Evolutionary conservation across 2,329 filamentous ascomycete genomes (phyloP), one percentile per base, ranked within the genome.

Genomic region (Fusarium scirpi): DNA sequence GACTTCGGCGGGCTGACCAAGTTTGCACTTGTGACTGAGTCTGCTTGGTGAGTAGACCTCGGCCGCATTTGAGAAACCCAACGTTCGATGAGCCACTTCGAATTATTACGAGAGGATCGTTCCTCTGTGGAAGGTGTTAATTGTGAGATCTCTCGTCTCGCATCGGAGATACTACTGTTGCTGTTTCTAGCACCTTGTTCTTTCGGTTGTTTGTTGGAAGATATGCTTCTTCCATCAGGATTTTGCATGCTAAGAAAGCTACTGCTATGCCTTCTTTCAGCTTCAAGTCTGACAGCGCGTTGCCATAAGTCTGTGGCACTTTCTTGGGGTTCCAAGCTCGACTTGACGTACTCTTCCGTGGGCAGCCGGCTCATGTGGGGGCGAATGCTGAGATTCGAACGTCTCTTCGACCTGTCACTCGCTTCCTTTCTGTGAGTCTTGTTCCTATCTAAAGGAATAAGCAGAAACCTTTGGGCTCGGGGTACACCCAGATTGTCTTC

Each of bases 301-400:
- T 77, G 69, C 77, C 75, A 78, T 15, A 78, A 25, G 24, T 67
- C 62, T 27, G 71, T 76, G n/a, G 74, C 67, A 40, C 70, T 76
- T 43, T 74, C 72, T 7, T 69, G 43, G 12, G 58, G 64, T 29
- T 58, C 58, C 11, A 62, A 45, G 18, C 27, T 49, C 20, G 74
- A 58, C 15, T 61, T 65, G 40, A 25, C 51, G 38, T 65, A 65
- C 6, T 57, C 54, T 18, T 65, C 57, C 5, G 67, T 60, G 2
- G 62, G 60, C 8, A 60, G 25, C 7, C 48, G 52, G 32, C 66
- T 56, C 30, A 65, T 60, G 20, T 69, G 48, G n/a, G 71, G 60
- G 12, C 47, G 65, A 38, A 67, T 67, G 25, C 67, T 74, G 25
- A 69, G 20, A 44, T 72, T 71, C 2, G 72, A 73, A 13, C 41